Evolutionary conservation across 305 asterid genomes (phyloP), one percentile per base, ranked within the genome.

Genomic region (Coffea humblotiana): DNA sequence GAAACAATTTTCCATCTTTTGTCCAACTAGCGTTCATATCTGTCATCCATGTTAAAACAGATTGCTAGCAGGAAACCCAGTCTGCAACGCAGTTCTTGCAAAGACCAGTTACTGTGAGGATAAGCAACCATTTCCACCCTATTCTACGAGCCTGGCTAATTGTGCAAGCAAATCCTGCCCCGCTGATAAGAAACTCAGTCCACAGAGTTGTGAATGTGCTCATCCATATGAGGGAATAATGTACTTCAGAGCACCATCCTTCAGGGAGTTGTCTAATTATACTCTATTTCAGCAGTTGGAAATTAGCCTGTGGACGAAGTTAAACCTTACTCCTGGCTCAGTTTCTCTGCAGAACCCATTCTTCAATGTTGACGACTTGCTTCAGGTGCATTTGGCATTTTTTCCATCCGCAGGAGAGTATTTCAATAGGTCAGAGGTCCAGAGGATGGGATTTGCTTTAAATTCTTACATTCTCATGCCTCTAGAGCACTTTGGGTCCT

Each of bases 291-390:
- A 92, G 83, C 88, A 92, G 74, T 84, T 96, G 75, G 99, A 96
- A 85, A 91, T 96, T 97, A 94, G 97, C 89, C 89, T 96, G 71
- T 96, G 99, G 99, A 84, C 88, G 79, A 96, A 92, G 77, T 89
- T 96, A 58, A 90, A 80, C 65, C 97, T 94, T 76, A 85, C 93
- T 2, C 98, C 99, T 0, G 99, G 99, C 60, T 94, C 97, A 18
- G 91, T 96, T 80, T 91, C 95, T 27, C 83, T 96, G 70, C 98
- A 92, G 88, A 91, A 90, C 81, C 97, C 95, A 0, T 96, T 96
- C 87, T 94, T 96, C 90, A 96, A 92, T 45, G 82, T 82, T 2
- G 99, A 96, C 63, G 98, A 96, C 86, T 94, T 94, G 85, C 97
- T 96, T 78, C 98, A 91, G 84, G 89, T 94, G 79, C 97, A 96